Evolutionary conservation across 768 basidiomycete genomes (phyloP), one percentile per base, ranked within the genome.

Genomic region (Boletus vinaceobasis): DNA sequence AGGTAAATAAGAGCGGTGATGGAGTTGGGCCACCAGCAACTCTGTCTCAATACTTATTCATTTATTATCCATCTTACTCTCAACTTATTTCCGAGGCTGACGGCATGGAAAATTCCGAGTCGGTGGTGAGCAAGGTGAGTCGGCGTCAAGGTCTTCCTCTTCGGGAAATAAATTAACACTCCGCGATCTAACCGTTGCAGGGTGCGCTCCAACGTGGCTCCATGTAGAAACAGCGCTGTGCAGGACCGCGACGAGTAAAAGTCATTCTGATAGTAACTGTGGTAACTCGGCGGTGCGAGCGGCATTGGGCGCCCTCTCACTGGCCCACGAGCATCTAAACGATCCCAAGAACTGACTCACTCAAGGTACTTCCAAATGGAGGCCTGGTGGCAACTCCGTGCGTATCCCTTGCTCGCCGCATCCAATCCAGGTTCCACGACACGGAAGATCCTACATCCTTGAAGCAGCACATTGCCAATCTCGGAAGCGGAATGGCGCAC

Each of bases 121-220:
- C 13, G 23, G 42, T 42, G 40, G 13, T 42, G 7, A 3, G 40
- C 31, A 26, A 46, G 33, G 17, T 7, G 14, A 14, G 40, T 26
- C 13, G 32, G 10, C 32, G 13, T 33, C 32, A 7, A 4, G 4
- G 8, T n/a, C 43, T 26, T 35, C 35, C 33, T 48, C 1, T 29
- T 36, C 9, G 7, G 27, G 50, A 48, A 47, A 36, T 29, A 14
- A 27, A 23, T 21, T 23, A 23, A 23, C n/a, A 42, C 27, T 49
- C 47, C 56, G 50, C 47, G 58, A 52, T 5, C 7, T 40, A 21
- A 39, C 43, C 35, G 57, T 59, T 59, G 58, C 40, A 53, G 56
- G 57, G 55, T 31, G 43, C 21, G 19, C 48, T 49, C 55, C 48
- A 54, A 31, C 23, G 15, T 23, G 23, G 23, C 23, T 23, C 23